Conservation (phyloP, 768 basidiomycete genomes). For the Solioccasus polychromus region DNA sequence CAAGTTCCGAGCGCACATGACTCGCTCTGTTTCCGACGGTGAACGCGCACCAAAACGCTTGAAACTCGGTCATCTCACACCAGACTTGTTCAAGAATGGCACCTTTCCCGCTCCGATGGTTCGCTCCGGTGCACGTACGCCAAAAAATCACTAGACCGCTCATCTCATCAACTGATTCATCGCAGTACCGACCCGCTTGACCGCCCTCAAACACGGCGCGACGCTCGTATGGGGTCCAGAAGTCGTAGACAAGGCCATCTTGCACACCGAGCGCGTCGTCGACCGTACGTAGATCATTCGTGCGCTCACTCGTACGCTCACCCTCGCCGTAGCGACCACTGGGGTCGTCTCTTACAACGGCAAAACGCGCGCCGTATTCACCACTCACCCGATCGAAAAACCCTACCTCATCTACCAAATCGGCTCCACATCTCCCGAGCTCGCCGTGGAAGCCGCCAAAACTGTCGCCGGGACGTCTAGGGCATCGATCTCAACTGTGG, state of each 20-base stretch:
- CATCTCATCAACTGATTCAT: conserved; percentile 9
- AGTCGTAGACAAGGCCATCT: conserved; percentile 92
- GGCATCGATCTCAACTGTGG: conserved; percentile 98
- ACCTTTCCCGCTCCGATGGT: conserved; percentile 99
- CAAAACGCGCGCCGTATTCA: conserved; percentile 81
- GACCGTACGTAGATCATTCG: conserved; percentile 60
- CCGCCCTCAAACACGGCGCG: conserved; percentile 90
- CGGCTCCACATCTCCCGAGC: conserved; percentile 83
- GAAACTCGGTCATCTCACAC: conserved; percentile 56
- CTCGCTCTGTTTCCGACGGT: too few species aligned
- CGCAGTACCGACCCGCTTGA: conserved; percentile 79
- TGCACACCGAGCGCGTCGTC: conserved; percentile 78
- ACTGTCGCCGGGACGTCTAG: conserved; percentile 84
- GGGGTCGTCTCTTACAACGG: conserved; percentile 89
- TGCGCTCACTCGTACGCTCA: background rate
- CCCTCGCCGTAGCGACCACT: conserved; percentile 56
- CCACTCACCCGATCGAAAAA: conserved; percentile 92
- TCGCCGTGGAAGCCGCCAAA: conserved; percentile 90
- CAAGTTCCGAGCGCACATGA: too few species aligned
- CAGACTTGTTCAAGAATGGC: conserved; percentile 81
- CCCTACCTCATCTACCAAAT: conserved; percentile 95
- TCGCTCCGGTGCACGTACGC: conserved; percentile 82
- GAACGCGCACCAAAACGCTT: conserved; percentile 47
- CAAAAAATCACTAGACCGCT: conserved; percentile 9
- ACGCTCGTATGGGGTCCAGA: conserved; percentile 96